Base-by-base conservation (phyloP, 768 basidiomycete genomes). In the Cystofilobasidium ferigula region DNA sequence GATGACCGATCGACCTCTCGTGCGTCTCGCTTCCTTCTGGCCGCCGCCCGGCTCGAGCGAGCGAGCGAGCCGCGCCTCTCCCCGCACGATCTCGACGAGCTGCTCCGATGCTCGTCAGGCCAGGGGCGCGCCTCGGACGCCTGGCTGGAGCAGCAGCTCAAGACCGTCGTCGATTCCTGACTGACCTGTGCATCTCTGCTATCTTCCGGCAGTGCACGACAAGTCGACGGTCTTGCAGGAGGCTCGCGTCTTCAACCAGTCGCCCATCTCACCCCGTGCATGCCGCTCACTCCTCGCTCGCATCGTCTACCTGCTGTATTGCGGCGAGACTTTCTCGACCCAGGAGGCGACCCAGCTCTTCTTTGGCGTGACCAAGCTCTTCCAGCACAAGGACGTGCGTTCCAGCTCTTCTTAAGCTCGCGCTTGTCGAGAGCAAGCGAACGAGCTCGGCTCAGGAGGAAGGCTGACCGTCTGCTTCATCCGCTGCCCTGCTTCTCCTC, bases 151-250 rank as follows among this genome's bases (percentile, higher is more conserved):
- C n/a, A n/a, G n/a, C n/a, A n/a, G n/a, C n/a, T n/a, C n/a, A n/a
- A n/a, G n/a, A n/a, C n/a, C n/a, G n/a, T n/a, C n/a, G n/a, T n/a
- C n/a, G n/a, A n/a, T n/a, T n/a, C n/a, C n/a, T n/a, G n/a, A n/a
- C 38, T 40, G 38, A 40, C 38, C 38, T 8, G 16, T 9, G 8
- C 8, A 8, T 40, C 34, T n/a, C 58, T 60, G 35, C 26, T 38
- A 9, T 42, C 58, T 38, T 3, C 2, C 40, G 26, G 10, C 34
- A 68, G 67, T 68, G n/a, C 75, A 77, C 79, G 94, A 97, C 81
- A 98, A 98, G 78, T 93, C 90, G 26, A 95, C 94, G 0, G 87
- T 98, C 70, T 88, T 98, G 71, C 95, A 98, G 77, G 95, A 99
- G 77, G 93, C 95, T 67, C 85, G 95, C 71, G 88, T 92, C 66